Percentiles rank a stretch among this genome's conserved stretches.
Evolutionary conservation across 2,329 filamentous ascomycete species (phyloP).

Genomic region (Microdochium trichocladiopsis): DNA sequence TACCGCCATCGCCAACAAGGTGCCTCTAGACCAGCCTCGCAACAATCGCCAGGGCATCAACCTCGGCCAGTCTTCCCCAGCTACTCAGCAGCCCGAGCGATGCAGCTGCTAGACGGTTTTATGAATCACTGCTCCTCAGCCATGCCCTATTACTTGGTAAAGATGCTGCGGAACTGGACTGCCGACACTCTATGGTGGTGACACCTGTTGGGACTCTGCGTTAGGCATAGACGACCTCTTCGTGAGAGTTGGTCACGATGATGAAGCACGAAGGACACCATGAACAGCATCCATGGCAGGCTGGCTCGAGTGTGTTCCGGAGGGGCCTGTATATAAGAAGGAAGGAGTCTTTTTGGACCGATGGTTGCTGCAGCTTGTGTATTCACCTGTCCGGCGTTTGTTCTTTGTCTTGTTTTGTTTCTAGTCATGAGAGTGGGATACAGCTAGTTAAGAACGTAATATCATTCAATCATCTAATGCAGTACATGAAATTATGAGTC

Average conservation of each 20-base stretch:
- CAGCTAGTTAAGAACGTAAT: background rate
- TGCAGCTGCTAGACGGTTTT: constrained; percentile 43
- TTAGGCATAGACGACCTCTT: too few relatives aligned
- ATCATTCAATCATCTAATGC: background rate
- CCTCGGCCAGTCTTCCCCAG: constrained; percentile 46
- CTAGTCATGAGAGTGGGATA: background rate
- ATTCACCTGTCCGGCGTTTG: background rate
- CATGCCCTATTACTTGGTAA: background rate
- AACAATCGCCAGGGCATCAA: constrained; percentile 61
- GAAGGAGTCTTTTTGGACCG: constrained; percentile 7
- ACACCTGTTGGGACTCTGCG: too few relatives aligned
- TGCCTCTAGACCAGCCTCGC: constrained; percentile 91
- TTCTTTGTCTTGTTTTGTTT: background rate
- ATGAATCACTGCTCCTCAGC: background rate
- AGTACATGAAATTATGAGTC: too few relatives aligned
- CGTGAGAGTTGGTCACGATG: too few relatives aligned
- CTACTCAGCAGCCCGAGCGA: constrained; percentile 47
- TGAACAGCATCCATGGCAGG: too few relatives aligned
- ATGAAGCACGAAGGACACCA: too few relatives aligned
- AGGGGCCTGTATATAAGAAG: background rate
- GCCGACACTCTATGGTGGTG: too few relatives aligned
- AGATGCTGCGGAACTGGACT: too few relatives aligned
- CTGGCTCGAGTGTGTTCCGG: background rate
- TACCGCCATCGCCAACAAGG: constrained; percentile 94
- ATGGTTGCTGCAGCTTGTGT: background rate